These are phyloP conservation scores for Jackrogersella minutella DNA, from an alignment of 495 filamentous ascomycete genomes.

Conservation along the genomic window DNA sequence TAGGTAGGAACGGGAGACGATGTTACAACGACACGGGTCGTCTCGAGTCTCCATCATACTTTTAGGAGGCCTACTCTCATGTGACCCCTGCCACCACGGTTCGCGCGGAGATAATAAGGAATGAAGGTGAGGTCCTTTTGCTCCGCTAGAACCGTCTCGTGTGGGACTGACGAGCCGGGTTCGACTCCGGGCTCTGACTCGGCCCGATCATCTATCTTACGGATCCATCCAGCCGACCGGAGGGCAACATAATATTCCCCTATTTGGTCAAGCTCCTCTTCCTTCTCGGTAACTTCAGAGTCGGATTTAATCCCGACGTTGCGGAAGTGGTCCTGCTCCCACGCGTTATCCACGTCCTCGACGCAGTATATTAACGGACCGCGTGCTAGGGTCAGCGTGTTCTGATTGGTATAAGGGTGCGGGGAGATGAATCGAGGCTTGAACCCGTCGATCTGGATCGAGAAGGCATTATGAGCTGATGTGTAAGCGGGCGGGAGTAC, in stretches of 20 bases:
- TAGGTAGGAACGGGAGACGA: constrained; percentile 26
- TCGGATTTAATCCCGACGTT: constrained; percentile 51
- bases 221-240: constrained; percentile 40
- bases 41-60: constrained; percentile 9
- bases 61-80: constrained; percentile 57
- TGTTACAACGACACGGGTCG: constrained; percentile 22
- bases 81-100: constrained; percentile 59
- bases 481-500: constrained; percentile 51
- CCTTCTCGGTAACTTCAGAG: constrained; percentile 45
- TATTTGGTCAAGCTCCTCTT: constrained; percentile 42
- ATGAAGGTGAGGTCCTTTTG: constrained; percentile 53
- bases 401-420: constrained; percentile 61
- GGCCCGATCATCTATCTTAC: constrained; percentile 38
- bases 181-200: constrained; percentile 34
- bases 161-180: constrained; percentile 40
- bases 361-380: constrained; percentile 67
- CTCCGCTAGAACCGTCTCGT: constrained; percentile 24
- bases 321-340: constrained; percentile 66
- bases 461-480: constrained; percentile 40
- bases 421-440: constrained; percentile 57
- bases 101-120: constrained; percentile 61
- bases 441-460: constrained; percentile 47
- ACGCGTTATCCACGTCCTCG: constrained; percentile 65
- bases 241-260: constrained; percentile 48
- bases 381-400: constrained; percentile 58